Conservation (phyloP, 202 grass and related monocot genomes). For the Eragrostis tef region DNA sequence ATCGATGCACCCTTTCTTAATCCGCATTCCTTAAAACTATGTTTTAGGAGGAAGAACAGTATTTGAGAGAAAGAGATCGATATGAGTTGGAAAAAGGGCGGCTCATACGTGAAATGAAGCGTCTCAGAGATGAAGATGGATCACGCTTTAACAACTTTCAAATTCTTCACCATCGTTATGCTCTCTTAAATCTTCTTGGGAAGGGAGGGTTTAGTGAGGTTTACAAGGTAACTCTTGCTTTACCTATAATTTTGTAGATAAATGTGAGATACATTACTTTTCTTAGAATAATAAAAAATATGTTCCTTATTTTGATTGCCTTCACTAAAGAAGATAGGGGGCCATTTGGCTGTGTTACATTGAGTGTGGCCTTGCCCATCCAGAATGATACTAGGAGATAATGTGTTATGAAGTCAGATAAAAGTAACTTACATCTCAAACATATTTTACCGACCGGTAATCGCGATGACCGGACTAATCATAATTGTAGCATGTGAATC, state of each 20-base stretch:
- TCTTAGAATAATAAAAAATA: slow-evolving; percentile 9
- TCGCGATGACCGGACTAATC: no score
- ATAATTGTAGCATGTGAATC: slow-evolving; percentile 26
- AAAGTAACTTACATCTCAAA: slow-evolving; percentile 13
- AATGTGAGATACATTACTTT: slow-evolving; percentile 11
- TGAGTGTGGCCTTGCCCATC: slow-evolving; percentile 21
- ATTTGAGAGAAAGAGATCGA: slow-evolving; percentile 88
- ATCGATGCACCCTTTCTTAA: slow-evolving; percentile 24
- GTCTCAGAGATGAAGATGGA: slow-evolving; percentile 95
- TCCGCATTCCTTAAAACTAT: slow-evolving; percentile 41
- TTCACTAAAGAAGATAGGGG: slow-evolving; percentile 24
- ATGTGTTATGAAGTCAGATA: slow-evolving; percentile 12
- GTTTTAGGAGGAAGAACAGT: slow-evolving; percentile 92
- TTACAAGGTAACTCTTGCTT: slow-evolving; percentile 79
- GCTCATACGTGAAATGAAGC: slow-evolving; percentile 99
- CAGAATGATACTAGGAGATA: slow-evolving; percentile 15
- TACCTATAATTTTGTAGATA: slow-evolving; percentile 18
- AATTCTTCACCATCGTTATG: slow-evolving; percentile 99
- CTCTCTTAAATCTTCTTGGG: slow-evolving; percentile 99
- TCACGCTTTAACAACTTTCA: slow-evolving; percentile 97
- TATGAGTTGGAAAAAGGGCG: slow-evolving; percentile 96
- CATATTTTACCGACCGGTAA: no score
- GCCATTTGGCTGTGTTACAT: not conserved
- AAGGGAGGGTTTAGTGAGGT: slow-evolving; percentile 99
- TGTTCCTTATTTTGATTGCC: slow-evolving; percentile 27